Evolutionary conservation across 805 yeast species (phyloP).

Genomic region (Kuraishia capsulata): DNA sequence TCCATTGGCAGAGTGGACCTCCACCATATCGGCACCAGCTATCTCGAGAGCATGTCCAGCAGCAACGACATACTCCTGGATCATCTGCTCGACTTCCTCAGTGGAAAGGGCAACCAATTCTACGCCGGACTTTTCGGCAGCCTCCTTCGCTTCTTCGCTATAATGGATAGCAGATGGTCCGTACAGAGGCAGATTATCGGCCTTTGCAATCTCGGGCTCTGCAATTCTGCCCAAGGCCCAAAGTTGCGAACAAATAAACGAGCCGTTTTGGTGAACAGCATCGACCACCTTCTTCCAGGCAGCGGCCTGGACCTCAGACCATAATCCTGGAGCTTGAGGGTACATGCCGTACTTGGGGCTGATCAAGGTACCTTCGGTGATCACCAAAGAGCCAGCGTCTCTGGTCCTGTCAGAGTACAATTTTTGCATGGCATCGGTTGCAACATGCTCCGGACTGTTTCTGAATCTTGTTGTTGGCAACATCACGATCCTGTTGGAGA

Average conservation of each 20-base stretch:
- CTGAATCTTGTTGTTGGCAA: conserved; percentile 9
- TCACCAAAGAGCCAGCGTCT: conserved; percentile 21
- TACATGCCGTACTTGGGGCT: conserved; percentile 15
- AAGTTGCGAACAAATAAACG: conserved; percentile 38
- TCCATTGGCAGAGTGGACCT: conserved; percentile 60
- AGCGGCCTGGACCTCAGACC: conserved; percentile 38
- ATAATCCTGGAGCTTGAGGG: conserved; percentile 30
- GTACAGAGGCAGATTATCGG: conserved; percentile 32
- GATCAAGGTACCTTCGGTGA: conserved; percentile 24
- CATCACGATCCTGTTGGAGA: conserved; percentile 14
- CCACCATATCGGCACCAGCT: conserved; percentile 56
- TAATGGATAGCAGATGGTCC: conserved; percentile 35
- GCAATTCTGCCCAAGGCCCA: conserved; percentile 21
- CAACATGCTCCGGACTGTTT: conserved; percentile 19
- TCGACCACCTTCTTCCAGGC: conserved; percentile 31
- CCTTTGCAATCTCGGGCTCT: conserved; percentile 24
- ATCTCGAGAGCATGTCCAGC: conserved; percentile 39
- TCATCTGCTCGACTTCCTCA: conserved; percentile 30
- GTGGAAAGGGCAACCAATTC: conserved; percentile 33
- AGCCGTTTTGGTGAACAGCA: conserved; percentile 34
- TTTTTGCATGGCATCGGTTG: conserved; percentile 28
- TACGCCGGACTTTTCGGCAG: conserved; percentile 9
- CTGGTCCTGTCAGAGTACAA: conserved; percentile 42
- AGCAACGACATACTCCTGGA: conserved; percentile 32
- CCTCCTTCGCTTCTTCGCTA: conserved; percentile 6